These are phyloP conservation scores for Salix brachista DNA, from an alignment of 345 rosid genomes.

Conservation along the genomic window DNA sequence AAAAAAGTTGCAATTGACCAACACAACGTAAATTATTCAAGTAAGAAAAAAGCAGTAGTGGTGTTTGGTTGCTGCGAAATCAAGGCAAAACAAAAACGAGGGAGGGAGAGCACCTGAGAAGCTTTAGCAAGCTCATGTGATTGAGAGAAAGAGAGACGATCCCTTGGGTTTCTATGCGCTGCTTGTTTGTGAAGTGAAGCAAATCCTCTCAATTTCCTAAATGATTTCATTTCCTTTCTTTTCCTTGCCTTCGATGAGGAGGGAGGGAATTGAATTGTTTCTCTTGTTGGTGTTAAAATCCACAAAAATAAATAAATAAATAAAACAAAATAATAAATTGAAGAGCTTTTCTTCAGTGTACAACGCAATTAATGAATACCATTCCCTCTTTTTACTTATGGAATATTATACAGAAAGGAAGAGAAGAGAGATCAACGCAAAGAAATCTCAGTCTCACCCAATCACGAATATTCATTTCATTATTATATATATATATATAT, in stretches of 20 bases:
- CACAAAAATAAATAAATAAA: background rate
- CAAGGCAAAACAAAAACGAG: background rate
- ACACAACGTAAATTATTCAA: background rate
- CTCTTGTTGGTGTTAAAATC: background rate
- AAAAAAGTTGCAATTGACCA: background rate
- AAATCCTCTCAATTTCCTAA: slow-evolving; percentile 63
- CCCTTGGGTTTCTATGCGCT: slow-evolving; percentile 43
- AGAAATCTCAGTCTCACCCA: too few species aligned
- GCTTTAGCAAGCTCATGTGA: slow-evolving; percentile 72
- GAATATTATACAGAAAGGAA: background rate
- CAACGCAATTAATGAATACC: background rate
- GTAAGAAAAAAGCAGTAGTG: background rate
- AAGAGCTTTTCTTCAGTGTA: background rate
- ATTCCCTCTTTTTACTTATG: background rate
- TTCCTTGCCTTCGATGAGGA: background rate
- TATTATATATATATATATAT: too few species aligned
- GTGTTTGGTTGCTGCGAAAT: background rate
- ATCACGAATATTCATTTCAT: too few species aligned
- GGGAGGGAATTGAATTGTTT: background rate
- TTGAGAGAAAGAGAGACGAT: slow-evolving; percentile 45
- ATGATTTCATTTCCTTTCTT: slow-evolving; percentile 51
- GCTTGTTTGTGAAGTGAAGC: slow-evolving; percentile 49
- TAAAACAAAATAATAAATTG: background rate
- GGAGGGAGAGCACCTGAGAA: slow-evolving; percentile 46
- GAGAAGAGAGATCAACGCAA: background rate